A percentile compares a stretch with the other conserved stretches of the same genome.
Evolutionary conservation across 2,329 filamentous ascomycete species (phyloP).

Genomic region (Penicillium sp.): DNA sequence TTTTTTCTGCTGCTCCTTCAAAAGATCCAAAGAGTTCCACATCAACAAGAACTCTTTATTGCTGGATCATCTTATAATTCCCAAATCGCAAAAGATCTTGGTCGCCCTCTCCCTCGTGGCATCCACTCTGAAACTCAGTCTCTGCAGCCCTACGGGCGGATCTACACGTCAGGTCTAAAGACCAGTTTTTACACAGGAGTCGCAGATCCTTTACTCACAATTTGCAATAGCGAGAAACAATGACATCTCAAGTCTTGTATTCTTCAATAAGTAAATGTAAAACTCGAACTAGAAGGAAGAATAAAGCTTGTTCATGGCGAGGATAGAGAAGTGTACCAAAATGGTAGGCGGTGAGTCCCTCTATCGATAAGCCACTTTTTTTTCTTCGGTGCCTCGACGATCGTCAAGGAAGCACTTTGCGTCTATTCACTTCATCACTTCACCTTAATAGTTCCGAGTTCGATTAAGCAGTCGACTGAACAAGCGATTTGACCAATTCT

Average conservation of each 20-base stretch:
- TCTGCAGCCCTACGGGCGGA: not conserved
- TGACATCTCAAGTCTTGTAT: not conserved
- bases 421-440: not conserved
- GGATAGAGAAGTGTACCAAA: conserved; percentile 10
- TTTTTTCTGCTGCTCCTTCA: not conserved
- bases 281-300: not conserved
- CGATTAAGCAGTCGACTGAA: not conserved
- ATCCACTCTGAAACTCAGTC: not conserved
- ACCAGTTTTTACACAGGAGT: no score
- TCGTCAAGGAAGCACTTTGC: conserved; percentile 17
- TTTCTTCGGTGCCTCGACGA: conserved; percentile 25
- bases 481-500: not conserved
- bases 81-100: not conserved
- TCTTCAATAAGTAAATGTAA: not conserved
- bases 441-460: not conserved
- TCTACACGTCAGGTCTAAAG: not conserved
- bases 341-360: conserved; percentile 26
- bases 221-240: not conserved
- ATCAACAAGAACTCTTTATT: no score
- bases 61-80: not conserved
- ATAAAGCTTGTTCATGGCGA: not conserved
- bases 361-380: conserved; percentile 39
- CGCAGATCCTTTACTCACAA: not conserved
- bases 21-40: not conserved
- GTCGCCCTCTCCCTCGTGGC: not conserved